Evolutionary conservation across 805 yeast species (phyloP), one percentile per base, ranked within the genome.

Genomic region (Soucietia sequanensis): DNA sequence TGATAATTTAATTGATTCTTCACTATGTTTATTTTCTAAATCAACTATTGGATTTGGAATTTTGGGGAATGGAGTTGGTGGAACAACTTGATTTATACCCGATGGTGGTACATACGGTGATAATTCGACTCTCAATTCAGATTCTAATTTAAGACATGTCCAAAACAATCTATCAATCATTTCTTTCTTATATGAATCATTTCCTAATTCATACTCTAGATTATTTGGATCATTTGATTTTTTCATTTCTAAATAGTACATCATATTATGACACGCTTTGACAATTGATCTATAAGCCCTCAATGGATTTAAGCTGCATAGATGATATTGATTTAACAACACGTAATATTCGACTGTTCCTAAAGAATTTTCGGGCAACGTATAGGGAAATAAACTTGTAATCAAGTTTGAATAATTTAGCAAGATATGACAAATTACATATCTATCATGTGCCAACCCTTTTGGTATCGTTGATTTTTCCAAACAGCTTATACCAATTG

Each of bases 101-200:
- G 65, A 59, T 8, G 45, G 27, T 0, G 60, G 54, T 3, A 59
- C 62, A 38, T 43, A 48, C 2, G 70, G 70, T 12, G 62, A 56
- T 14, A 63, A 43, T 37, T 64, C 70, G 4, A 46, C 48, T 27
- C 60, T 41, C 37, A 63, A 41, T 40, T 64, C 70, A 35, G 64
- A 59, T 38, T 64, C 70, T 23, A 63, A 44, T 39, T 64, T 64
- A 26, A 60, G 44, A 33, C 68, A 60, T 6, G 54, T 49, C 69
- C 69, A 64, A 36, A 58, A 64, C 8, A 63, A 43, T 10, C 65
- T 39, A 27, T 58, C 67, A 15, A 54, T 49, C 6, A 46, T 34
- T 18, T 47, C 50, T 18, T 44, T 43, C 9, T 46, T 42, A 6
- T 23, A 11, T 7, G 34, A 26, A 5, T 20, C 11, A 25, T 24